phyloP scores from a whole-genome alignment of 768 basidiomycete genomes.

The Galerina marginata region DNA sequence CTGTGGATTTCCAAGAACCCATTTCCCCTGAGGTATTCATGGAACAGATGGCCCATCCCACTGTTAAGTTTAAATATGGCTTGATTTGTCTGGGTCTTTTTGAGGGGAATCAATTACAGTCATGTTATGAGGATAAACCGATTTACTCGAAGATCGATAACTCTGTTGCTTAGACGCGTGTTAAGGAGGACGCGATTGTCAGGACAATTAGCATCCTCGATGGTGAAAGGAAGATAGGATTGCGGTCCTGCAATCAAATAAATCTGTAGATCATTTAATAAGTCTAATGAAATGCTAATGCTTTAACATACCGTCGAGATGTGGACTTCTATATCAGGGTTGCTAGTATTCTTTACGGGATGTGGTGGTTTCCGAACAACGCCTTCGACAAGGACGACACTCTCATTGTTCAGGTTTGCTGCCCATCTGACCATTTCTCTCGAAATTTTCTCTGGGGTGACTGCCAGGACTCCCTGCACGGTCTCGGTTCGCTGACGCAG shows the following conservation, averaged over 20 bases:
- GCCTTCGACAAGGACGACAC: conserved; percentile 91
- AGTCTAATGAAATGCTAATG: background rate
- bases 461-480: conserved; percentile 83
- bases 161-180: conserved; percentile 92
- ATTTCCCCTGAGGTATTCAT: conserved; percentile 72
- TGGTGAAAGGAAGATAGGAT: conserved; percentile 82
- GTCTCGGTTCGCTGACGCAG: conserved; percentile 87
- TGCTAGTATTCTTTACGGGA: conserved; percentile 86
- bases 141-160: conserved; percentile 90
- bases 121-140: background rate
- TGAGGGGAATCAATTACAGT: conserved; percentile 4
- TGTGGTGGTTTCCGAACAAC: conserved; percentile 77
- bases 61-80: conserved; percentile 93
- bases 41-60: conserved; percentile 88
- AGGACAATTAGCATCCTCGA: conserved; percentile 90
- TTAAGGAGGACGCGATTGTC: conserved; percentile 90
- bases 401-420: conserved; percentile 77
- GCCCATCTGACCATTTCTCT: conserved; percentile 99
- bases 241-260: conserved; percentile 85
- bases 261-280: conserved; percentile 52
- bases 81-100: conserved; percentile 91
- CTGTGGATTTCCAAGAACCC: conserved; percentile 96
- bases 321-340: conserved; percentile 87
- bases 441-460: conserved; percentile 77
- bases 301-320: conserved; percentile 68